Evolutionary conservation across 257 asterid species (phyloP), one percentile per base, ranked within the genome.

Genomic region (Anisodus acutangulus): DNA sequence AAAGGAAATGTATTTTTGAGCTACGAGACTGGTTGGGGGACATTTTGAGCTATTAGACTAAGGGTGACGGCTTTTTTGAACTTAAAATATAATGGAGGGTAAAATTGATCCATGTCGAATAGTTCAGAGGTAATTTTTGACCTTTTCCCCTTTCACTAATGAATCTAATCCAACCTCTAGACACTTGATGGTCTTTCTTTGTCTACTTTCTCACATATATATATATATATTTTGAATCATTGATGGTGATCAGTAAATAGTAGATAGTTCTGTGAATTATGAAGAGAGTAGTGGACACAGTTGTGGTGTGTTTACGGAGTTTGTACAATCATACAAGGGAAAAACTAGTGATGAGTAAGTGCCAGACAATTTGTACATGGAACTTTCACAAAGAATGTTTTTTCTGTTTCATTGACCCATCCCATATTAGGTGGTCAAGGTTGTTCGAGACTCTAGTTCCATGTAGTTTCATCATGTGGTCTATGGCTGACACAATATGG

Each of bases 341-440:
- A 76, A 76, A 76, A 76, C 8, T 76, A 76, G 81, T 9, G 5
- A n/a, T 9, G 45, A 4, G 45, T 4, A 64, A 64, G 79, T 22
- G 81, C 45, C 19, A 51, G 62, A 22, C 62, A 74, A 19, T 51
- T 19, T 49, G 47, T 51, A 54, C 81, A 51, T 49, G 7, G 19
- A 74, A 74, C 80, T 74, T 74, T 49, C 43, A 13, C 10, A 41
- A 72, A 11, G 60, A 76, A 3, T 76, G 81, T 47, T 9, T 2
- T 68, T 76, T 71, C 62, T 51, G n/a, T 76, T 76, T 22, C 81
- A 76, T 39, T 76, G 45, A 12, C 63, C 81, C 81, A 76, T 76
- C 22, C 81, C 81, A 51, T 76, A 76, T 76, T 76, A 6, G 63
- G 81, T 51, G 81, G 81, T 51, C 81, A 51, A 26, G 81, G 63